Percentiles rank a stretch among this genome's conserved stretches.
Conservation (phyloP, 1,284 basidiomycete species). For the Erythrobasidium hasegawianum region DNA sequence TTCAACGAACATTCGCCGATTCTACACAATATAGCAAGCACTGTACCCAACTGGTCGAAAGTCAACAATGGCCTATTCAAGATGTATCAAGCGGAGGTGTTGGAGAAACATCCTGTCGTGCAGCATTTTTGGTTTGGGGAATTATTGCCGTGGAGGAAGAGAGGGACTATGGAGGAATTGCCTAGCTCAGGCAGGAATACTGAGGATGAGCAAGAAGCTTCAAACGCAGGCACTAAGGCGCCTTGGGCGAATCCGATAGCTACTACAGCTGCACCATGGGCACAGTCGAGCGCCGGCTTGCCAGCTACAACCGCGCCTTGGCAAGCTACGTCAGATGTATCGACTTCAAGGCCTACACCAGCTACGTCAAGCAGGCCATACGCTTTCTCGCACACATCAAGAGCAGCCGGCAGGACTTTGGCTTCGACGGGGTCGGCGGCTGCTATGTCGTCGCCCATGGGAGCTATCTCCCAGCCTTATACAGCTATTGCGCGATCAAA, state of each 20-base stretch:
- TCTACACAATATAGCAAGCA: constrained; percentile 75
- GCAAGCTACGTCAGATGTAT: background rate
- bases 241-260: constrained; percentile 5
- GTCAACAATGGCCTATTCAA: constrained; percentile 85
- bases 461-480: constrained; percentile 14
- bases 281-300: background rate
- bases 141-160: constrained; percentile 36
- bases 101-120: constrained; percentile 91
- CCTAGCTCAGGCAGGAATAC: constrained; percentile 26
- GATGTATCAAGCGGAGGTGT: constrained; percentile 96
- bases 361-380: background rate
- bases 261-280: constrained; percentile 1
- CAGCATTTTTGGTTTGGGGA: constrained; percentile 83
- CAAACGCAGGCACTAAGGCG: background rate
- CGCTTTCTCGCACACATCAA: background rate
- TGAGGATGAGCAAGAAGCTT: background rate
- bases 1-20: constrained; percentile 92
- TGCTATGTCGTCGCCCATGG: constrained; percentile 16
- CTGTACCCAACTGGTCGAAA: constrained; percentile 82
- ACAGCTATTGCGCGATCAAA: too few species aligned
- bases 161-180: constrained; percentile 23
- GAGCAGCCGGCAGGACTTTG: background rate
- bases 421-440: constrained; percentile 22
- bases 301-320: constrained; percentile 15
- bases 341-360: background rate